These are phyloP conservation scores for Amanita fuliginea DNA, from an alignment of 768 basidiomycete genomes.

Conservation along the genomic window DNA sequence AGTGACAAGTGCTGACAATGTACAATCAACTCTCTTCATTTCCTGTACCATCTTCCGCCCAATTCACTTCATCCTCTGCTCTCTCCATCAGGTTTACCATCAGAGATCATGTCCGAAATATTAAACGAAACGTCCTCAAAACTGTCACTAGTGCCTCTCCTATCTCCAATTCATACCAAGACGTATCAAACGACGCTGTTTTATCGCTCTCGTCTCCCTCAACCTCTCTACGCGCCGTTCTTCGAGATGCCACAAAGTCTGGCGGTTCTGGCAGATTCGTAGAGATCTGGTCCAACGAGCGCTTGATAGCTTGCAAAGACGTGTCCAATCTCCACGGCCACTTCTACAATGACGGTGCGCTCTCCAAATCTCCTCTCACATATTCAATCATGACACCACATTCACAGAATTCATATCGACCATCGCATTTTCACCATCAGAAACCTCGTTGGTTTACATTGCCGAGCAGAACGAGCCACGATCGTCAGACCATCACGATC, in stretches of 20 bases:
- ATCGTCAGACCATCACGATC: conserved; percentile 18
- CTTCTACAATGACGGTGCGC: conserved; percentile 49
- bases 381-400: background rate
- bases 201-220: conserved; percentile 24
- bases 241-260: conserved; percentile 26
- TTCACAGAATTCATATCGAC: conserved; percentile 38
- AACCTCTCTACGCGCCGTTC: conserved; percentile 27
- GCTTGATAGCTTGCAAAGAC: conserved; percentile 35
- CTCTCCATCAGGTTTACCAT: conserved; percentile 34
- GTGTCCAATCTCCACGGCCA: conserved; percentile 47
- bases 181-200: conserved; percentile 26
- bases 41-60: conserved; percentile 24
- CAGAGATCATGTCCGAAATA: conserved; percentile 39
- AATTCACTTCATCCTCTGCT: conserved; percentile 21
- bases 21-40: conserved; percentile 31
- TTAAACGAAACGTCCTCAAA: conserved; percentile 32
- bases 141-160: conserved; percentile 14
- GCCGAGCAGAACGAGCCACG: conserved; percentile 42
- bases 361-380: background rate
- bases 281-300: conserved; percentile 44
- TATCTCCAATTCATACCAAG: conserved; percentile 18
- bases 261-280: conserved; percentile 36
- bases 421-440: conserved; percentile 42
- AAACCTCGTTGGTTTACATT: conserved; percentile 42
- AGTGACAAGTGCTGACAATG: too few relatives aligned